A percentile compares a stretch with the other conserved stretches of the same genome.
Evolutionary conservation across 179 eudicot genomes (phyloP).

Genomic region (Gypsophila paniculata): DNA sequence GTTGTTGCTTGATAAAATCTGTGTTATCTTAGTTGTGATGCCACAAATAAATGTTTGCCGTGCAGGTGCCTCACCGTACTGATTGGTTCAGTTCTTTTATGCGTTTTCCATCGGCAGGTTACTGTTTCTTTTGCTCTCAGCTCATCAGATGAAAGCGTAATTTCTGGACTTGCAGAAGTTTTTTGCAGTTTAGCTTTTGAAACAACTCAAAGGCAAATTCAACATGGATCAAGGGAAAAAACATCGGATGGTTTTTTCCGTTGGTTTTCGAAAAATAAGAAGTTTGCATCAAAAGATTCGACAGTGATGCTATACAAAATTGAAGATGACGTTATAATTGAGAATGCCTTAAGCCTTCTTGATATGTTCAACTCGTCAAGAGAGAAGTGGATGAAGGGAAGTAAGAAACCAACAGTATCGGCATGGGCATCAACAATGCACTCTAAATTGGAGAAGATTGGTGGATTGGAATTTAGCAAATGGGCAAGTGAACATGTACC

Average conservation of each 20-base stretch:
- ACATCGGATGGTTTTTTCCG: constrained; percentile 35
- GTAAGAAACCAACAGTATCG: constrained; percentile 29
- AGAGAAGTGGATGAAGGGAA: constrained; percentile 31
- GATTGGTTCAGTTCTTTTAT: constrained; percentile 65
- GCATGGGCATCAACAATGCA: constrained; percentile 47
- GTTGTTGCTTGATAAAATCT: not conserved
- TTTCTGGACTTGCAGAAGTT: constrained; percentile 77
- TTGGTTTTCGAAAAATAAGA: constrained; percentile 46
- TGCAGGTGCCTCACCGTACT: constrained; percentile 68
- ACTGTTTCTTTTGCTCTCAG: constrained; percentile 57
- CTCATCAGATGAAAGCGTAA: constrained; percentile 54
- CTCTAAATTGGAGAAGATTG: constrained; percentile 65
- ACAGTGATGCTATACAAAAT: constrained; percentile 49
- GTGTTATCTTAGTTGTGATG: constrained; percentile 37
- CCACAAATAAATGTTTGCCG: constrained; percentile 42
- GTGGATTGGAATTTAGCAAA: constrained; percentile 70
- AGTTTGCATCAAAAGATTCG: constrained; percentile 53
- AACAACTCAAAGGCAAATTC: constrained; percentile 45
- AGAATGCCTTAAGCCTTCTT: constrained; percentile 57
- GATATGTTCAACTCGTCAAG: constrained; percentile 48
- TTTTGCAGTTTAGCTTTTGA: constrained; percentile 60
- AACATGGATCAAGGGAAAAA: constrained; percentile 29
- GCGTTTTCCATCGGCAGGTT: constrained; percentile 85
- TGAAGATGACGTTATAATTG: constrained; percentile 55
- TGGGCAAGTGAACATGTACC: constrained; percentile 75